Evolutionary conservation across 108 stramenopile genomes (phyloP).

Genomic region (Cyclotella atomus): DNA sequence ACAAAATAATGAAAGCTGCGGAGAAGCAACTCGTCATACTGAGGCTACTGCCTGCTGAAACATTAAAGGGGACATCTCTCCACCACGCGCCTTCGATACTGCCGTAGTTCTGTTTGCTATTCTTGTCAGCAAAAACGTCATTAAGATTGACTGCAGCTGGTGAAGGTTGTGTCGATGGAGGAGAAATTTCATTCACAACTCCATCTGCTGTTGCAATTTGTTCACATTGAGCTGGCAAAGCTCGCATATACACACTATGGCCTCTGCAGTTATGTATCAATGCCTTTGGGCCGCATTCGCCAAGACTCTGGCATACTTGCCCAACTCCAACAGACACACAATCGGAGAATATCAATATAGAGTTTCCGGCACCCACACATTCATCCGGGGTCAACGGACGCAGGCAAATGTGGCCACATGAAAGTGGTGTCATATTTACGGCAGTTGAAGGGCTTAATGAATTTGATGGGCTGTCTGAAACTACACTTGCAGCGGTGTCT

Average conservation of each 20-base stretch:
- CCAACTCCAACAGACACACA: constrained; percentile 29
- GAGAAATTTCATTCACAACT: neutral
- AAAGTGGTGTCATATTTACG: neutral
- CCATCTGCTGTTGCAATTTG: constrained; percentile 1
- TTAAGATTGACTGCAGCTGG: neutral
- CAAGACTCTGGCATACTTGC: constrained; percentile 27
- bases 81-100: constrained; percentile 2
- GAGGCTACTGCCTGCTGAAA: neutral
- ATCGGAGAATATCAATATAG: constrained; percentile 15
- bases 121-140: neutral
- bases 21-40: neutral
- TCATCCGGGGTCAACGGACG: constrained; percentile 20
- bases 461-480: neutral
- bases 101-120: neutral
- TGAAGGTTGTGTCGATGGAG: constrained; percentile 16
- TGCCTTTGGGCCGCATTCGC: constrained; percentile 29
- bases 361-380: constrained; percentile 8
- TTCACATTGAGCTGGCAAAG: constrained; percentile 16
- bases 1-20: neutral
- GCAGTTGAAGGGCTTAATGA: neutral
- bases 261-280: constrained; percentile 22
- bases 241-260: constrained; percentile 23
- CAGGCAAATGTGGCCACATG: constrained; percentile 33
- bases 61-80: neutral
- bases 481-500: neutral